A percentile compares a stretch with the other conserved stretches of the same genome.
Evolutionary conservation across 768 basidiomycete genomes (phyloP).

Genomic region (Termitomyces titanicus): DNA sequence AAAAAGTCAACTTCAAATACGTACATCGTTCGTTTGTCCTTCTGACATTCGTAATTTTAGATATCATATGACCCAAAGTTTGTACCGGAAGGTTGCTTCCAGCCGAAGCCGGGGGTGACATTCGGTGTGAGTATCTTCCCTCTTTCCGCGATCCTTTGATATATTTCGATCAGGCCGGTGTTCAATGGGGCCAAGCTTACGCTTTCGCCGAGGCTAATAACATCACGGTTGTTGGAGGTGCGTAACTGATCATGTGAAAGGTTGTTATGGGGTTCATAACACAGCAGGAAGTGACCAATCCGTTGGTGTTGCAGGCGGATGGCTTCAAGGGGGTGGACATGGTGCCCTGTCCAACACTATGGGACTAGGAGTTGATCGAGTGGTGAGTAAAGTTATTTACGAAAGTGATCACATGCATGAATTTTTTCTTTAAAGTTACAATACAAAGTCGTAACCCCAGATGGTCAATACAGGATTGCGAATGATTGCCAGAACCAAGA

Average conservation of each 20-base stretch:
- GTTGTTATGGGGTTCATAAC: background rate
- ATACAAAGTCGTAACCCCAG: conserved; percentile 51
- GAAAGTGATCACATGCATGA: background rate
- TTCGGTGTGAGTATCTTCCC: conserved; percentile 27
- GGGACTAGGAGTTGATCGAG: conserved; percentile 44
- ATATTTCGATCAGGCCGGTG: conserved; percentile 31
- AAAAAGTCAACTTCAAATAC: conserved; percentile 23
- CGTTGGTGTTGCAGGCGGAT: conserved; percentile 40
- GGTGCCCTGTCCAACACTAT: conserved; percentile 39
- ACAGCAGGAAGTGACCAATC: conserved; percentile 31
- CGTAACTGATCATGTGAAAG: background rate
- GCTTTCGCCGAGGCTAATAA: conserved; percentile 40
- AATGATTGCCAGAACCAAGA: conserved; percentile 49
- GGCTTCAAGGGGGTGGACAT: conserved; percentile 45
- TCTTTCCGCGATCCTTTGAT: background rate
- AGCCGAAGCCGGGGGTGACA: conserved; percentile 26
- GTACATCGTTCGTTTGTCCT: background rate
- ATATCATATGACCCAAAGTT: conserved; percentile 32
- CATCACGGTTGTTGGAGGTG: conserved; percentile 43
- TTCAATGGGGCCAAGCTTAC: conserved; percentile 42
- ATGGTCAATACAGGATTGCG: conserved; percentile 39
- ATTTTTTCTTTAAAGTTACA: conserved; percentile 31
- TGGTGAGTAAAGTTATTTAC: conserved; percentile 23
- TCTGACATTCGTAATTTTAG: conserved; percentile 15
- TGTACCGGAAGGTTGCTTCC: conserved; percentile 32